Evolutionary conservation across 2,329 filamentous ascomycete genomes (phyloP).

Genomic region (Pseudogymnoascus sp.): DNA sequence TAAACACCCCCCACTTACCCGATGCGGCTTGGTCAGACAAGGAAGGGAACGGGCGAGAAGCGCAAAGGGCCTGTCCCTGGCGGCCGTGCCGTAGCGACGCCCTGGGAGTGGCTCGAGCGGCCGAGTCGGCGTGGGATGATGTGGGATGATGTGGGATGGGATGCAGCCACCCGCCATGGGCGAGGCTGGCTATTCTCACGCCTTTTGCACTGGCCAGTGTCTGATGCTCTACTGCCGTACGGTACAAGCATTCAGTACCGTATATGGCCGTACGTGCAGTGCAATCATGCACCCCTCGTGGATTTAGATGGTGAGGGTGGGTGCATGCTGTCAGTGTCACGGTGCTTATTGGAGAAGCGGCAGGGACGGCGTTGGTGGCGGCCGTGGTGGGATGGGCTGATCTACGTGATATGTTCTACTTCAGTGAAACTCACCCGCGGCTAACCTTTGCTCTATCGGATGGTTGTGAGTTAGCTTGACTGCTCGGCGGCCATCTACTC

Average conservation of each 20-base stretch:
- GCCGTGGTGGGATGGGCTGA: not conserved
- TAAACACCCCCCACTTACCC: constrained; percentile 3
- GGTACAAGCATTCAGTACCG: not conserved
- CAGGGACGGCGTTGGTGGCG: not conserved
- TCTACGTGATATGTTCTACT: not conserved
- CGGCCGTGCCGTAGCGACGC: not conserved
- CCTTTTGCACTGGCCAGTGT: not conserved
- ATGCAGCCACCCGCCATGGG: not conserved
- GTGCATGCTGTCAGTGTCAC: constrained; percentile 1
- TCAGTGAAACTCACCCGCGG: not conserved
- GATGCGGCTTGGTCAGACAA: not conserved
- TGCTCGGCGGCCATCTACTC: not conserved
- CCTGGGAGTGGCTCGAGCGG: constrained; percentile 1
- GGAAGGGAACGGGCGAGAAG: not conserved
- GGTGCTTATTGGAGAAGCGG: not conserved
- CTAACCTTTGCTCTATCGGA: not conserved
- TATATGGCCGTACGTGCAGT: not conserved
- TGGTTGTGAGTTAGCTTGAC: not conserved
- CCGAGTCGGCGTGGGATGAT: not conserved
- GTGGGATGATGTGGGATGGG: not conserved
- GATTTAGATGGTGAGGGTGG: constrained; percentile 2
- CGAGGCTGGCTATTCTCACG: not conserved
- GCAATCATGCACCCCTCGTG: constrained; percentile 3
- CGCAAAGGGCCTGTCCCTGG: not conserved
- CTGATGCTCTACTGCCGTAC: not conserved